Evolutionary conservation across 1,284 basidiomycete species (phyloP).

Genomic region (Puccinia novopanici): DNA sequence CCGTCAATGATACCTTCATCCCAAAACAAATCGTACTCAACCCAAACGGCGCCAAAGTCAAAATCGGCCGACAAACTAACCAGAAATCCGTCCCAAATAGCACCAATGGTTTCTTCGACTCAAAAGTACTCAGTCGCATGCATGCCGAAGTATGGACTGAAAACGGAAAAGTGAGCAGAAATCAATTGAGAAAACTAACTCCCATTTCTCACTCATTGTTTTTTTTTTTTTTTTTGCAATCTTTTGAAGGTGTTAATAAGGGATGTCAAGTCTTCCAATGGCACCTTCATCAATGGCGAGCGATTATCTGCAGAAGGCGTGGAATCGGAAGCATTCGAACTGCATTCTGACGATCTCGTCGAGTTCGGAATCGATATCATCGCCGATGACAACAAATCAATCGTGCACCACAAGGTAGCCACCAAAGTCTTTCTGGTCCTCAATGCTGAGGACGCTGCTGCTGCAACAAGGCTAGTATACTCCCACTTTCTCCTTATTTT

Average conservation of each 20-base stretch:
- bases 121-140: conserved; percentile 89
- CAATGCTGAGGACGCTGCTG: conserved; percentile 73
- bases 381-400: conserved; percentile 96
- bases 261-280: conserved; percentile 96
- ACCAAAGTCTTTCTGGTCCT: conserved; percentile 88
- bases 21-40: conserved; percentile 91
- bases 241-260: conserved; percentile 83
- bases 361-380: conserved; percentile 99
- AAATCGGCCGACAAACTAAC: conserved; percentile 98
- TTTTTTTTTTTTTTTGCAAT: conserved; percentile 3
- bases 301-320: conserved; percentile 84
- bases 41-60: conserved; percentile 69
- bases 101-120: conserved; percentile 95
- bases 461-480: conserved; percentile 53
- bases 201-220: neutral
- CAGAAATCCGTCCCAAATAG: conserved; percentile 92
- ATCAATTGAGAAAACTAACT: no score
- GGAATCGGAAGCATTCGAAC: conserved; percentile 88
- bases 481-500: conserved; percentile 6
- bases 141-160: conserved; percentile 99
- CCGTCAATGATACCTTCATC: conserved; percentile 91
- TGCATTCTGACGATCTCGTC: conserved; percentile 90
- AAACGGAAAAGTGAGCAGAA: conserved; percentile 71
- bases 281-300: conserved; percentile 96
- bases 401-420: conserved; percentile 97